A percentile compares a stretch with the other conserved stretches of the same genome.
Conservation (phyloP, 169 alveolate species). For the Eimeria acervulina region DNA sequence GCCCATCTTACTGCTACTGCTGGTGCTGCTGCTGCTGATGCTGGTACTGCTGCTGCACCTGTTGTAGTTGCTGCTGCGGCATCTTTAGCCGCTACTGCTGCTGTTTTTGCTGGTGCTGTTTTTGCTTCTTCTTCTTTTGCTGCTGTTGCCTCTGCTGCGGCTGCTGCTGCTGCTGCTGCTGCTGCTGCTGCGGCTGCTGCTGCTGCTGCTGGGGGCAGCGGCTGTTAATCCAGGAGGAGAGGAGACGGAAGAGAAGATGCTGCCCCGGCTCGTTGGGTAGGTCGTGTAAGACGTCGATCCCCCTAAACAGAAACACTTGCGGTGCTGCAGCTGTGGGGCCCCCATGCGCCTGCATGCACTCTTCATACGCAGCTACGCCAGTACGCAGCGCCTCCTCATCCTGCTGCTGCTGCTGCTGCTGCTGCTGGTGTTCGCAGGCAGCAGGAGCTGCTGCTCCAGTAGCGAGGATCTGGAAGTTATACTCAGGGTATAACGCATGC, state of each 20-base stretch:
- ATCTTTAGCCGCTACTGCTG: not conserved
- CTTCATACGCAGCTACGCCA: not conserved
- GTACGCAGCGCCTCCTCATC: not conserved
- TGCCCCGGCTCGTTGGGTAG: conserved; percentile 3
- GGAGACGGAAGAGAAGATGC: conserved; percentile 1
- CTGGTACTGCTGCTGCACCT: too few species aligned
- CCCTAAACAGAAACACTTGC: not conserved
- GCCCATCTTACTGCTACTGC: too few species aligned
- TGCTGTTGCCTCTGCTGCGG: not conserved
- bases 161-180: not conserved
- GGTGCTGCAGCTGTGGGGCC: not conserved
- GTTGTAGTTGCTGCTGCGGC: too few species aligned
- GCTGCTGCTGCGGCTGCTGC: not conserved
- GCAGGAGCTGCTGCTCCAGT: not conserved
- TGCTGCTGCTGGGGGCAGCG: too few species aligned
- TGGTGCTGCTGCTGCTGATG: too few species aligned
- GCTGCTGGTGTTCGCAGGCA: conserved; percentile 6
- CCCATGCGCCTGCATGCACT: not conserved
- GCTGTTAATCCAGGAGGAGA: not conserved
- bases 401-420: too few species aligned
- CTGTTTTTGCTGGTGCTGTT: too few species aligned
- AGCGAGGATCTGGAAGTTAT: not conserved
- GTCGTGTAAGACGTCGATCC: not conserved
- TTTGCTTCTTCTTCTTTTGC: not conserved
- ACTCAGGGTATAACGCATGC: conserved; percentile 2